Percentiles rank a stretch among this genome's conserved stretches.
Evolutionary conservation across 2,329 filamentous ascomycete species (phyloP).

Genomic region (Lecanicillium sp.): DNA sequence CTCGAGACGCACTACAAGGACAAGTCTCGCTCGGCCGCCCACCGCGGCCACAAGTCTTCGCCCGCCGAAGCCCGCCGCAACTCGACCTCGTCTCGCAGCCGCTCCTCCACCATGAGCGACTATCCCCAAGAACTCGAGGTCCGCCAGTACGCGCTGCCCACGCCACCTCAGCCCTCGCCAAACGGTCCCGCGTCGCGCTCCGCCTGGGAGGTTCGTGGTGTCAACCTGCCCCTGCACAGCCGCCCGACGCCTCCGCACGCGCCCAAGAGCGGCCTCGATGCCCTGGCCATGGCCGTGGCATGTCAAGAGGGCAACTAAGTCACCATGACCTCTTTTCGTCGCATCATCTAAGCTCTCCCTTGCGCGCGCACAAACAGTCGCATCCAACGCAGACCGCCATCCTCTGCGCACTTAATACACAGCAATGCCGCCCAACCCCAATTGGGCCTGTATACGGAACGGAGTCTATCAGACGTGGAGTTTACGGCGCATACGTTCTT

Average conservation of each 20-base stretch:
- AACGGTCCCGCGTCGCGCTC: constrained; percentile 13
- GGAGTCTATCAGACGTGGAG: too few species aligned
- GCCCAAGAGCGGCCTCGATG: constrained; percentile 46
- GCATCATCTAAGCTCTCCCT: not conserved
- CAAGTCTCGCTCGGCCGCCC: constrained; percentile 37
- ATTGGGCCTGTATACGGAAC: too few species aligned
- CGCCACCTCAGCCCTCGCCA: constrained; percentile 29
- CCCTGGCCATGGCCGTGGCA: constrained; percentile 46
- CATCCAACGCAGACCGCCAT: too few species aligned
- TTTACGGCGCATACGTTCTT: too few species aligned
- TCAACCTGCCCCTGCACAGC: constrained; percentile 36
- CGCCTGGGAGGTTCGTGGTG: constrained; percentile 39
- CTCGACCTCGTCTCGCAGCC: constrained; percentile 24
- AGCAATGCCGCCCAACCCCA: too few species aligned
- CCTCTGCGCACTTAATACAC: too few species aligned
- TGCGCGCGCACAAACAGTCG: not conserved
- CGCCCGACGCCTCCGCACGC: constrained; percentile 34
- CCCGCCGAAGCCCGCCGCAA: constrained; percentile 24
- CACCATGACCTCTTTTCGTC: not conserved
- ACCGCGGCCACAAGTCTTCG: constrained; percentile 23
- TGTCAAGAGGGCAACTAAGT: constrained; percentile 34
- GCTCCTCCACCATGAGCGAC: constrained; percentile 15
- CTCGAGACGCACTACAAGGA: constrained; percentile 68
- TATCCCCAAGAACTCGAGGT: constrained; percentile 24
- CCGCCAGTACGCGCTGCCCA: constrained; percentile 29